A percentile compares a stretch with the other conserved stretches of the same genome.
Conservation (phyloP, 164 flowering plant species). For the Kalanchoe fedtschenkoi region DNA sequence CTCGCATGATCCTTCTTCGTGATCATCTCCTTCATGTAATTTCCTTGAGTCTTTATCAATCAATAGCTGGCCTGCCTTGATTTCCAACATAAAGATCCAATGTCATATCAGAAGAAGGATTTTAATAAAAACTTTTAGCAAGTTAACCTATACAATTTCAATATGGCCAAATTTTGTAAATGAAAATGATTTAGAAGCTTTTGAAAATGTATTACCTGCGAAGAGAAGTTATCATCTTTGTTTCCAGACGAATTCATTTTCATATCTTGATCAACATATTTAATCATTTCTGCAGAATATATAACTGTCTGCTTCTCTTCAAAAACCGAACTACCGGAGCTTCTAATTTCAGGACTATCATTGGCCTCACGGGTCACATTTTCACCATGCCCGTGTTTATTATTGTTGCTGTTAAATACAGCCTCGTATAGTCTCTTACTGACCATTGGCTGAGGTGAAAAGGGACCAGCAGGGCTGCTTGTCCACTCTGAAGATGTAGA, state of each 20-base stretch:
- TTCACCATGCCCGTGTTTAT: conserved; percentile 17
- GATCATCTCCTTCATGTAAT: conserved; percentile 10
- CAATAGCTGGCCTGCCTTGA: neutral
- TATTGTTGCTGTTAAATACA: conserved; percentile 24
- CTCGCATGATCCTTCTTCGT: conserved; percentile 13
- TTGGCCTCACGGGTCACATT: conserved; percentile 17
- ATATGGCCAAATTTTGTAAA: neutral
- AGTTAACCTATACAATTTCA: too few relatives aligned
- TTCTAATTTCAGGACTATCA: conserved; percentile 21
- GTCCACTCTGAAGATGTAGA: conserved; percentile 23
- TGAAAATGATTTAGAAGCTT: neutral
- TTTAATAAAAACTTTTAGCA: too few relatives aligned
- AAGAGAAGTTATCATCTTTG: conserved; percentile 11
- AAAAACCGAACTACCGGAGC: conserved; percentile 21
- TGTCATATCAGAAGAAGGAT: neutral
- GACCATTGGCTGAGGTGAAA: conserved; percentile 45
- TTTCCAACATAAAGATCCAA: neutral
- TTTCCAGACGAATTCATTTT: conserved; percentile 10
- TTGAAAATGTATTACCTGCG: conserved; percentile 23
- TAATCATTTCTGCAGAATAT: conserved; percentile 14
- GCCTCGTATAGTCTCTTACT: conserved; percentile 48
- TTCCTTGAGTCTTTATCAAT: conserved; percentile 14
- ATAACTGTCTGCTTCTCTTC: conserved; percentile 23
- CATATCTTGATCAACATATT: conserved; percentile 13
- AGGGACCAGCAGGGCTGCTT: conserved; percentile 23